Evolutionary conservation across 1,139 yeast genomes (phyloP), one percentile per base, ranked within the genome.

Genomic region (Pichia sp.): DNA sequence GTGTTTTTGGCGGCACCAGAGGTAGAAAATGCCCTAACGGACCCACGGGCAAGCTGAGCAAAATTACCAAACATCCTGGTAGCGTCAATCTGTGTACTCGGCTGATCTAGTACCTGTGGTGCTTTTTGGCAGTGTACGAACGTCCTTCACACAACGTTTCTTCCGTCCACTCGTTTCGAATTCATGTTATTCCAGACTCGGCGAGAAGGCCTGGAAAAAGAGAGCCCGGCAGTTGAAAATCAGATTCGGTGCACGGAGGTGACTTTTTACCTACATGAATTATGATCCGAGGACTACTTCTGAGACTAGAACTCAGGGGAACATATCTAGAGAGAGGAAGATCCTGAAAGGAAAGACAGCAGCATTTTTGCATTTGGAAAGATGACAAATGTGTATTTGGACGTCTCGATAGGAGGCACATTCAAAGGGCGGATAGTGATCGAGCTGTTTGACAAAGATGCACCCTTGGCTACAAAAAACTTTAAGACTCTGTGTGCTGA

Each of bases 381-480:
- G 8, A 52, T 52, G 52, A 23, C 45, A 6, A 54, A 32, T 26
- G 62, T 61, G 1, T 88, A 68, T 65, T 64, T 88, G 13, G 96
- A 88, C 67, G 72, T 88, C 13, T 59, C 74, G 1, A 77, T 85
- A 30, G 78, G 78, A 15, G 74, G 67, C 0, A 68, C 65, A 11
- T 67, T 71, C 1, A 62, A 75, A 1, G 96, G 96, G 0, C 74
- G 96, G 55, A 70, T 89, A 1, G 90, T 88, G 1, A 64, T 84
- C 34, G 85, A 86, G 65, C 73, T 88, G 26, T 75, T 67, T 53
- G 59, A 60, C 1, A 72, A 71, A 7, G 59, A 65, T 50, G 92
- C 95, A 0, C 95, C 95, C 3, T 73, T 74, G 54, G 75, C 92
- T 0, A 65, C 76, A 1, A 71, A 73, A 45, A 84, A 84, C 70